Percentiles rank a stretch among this genome's conserved stretches.
Conservation (phyloP, 2,329 filamentous ascomycete genomes). For the Trichoderma atrobrunneum region DNA sequence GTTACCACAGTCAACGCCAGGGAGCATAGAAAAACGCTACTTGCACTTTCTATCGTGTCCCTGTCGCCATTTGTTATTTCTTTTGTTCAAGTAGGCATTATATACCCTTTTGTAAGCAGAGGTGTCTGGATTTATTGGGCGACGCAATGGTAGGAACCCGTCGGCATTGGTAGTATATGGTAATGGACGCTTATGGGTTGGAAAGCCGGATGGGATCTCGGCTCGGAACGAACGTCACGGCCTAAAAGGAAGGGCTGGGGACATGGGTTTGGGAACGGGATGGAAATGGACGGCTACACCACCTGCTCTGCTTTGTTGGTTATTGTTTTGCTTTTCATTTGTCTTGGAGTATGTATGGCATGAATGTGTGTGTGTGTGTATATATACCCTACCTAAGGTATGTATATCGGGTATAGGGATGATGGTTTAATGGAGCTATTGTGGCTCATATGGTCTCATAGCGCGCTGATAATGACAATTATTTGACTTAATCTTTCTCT, state of each 20-base stretch:
- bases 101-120: conserved; percentile 21
- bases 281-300: neutral
- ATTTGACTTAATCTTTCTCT: neutral
- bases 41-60: neutral
- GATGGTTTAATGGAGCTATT: neutral
- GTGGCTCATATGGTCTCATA: neutral
- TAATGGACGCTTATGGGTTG: conserved; percentile 7
- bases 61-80: neutral
- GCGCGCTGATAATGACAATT: neutral
- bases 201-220: neutral
- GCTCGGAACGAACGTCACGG: neutral
- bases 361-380: neutral
- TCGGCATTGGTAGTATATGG: neutral
- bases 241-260: neutral
- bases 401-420: neutral
- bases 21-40: neutral
- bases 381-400: neutral
- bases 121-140: neutral
- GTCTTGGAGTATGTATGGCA: neutral
- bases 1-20: neutral
- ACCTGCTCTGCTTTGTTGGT: neutral
- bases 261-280: neutral
- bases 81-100: conserved; percentile 18
- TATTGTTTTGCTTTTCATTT: neutral
- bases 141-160: neutral